Base-by-base conservation (phyloP, 225 moss, liverwort and hornwort species). In the Physcomitrium patens region DNA sequence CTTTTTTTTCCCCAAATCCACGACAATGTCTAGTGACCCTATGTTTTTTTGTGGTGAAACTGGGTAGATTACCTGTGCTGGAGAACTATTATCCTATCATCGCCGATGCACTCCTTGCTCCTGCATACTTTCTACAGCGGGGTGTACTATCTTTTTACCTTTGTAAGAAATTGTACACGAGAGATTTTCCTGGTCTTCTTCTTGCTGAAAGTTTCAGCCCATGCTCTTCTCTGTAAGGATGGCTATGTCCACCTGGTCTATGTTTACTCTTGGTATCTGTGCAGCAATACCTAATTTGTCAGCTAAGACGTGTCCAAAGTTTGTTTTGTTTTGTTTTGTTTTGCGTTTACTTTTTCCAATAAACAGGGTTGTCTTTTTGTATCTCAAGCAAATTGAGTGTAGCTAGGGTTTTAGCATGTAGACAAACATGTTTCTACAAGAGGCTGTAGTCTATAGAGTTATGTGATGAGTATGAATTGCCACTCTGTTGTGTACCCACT, bases 61-160 rank as follows among this genome's bases (percentile, higher is more conserved):
- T 78, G 86, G 86, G 83, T 86, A 86, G 86, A 86, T 87, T 75
- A 74, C 74, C 74, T 79, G 47, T 79, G 87, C 79, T 24, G 87
- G 68, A 84, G 81, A 74, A 74, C 41, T 79, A 71, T 68, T 77
- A 83, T 27, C 80, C 62, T 67, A 70, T 70, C 87, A 63, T 69
- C 83, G 76, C 46, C 76, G 81, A 70, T 81, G 37, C 70, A 42
- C 76, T 73, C 67, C 83, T 83, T 78, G 78, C 73, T 76, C 48
- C 83, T 81, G 78, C 83, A 81, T 77, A 63, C 63, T 67, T 59
- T 55, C 69, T 70, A 61, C 77, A 59, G 77, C 77, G 80, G 77
- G 74, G 74, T 77, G 67, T 50, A 61, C 74, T 10, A 26, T 45
- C 55, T 67, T 80, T 77, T 42, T 48, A 60, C 74, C 80, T 65